Base-by-base conservation (phyloP, 2,329 filamentous ascomycete species). In the Pseudodiploospora longispora region DNA sequence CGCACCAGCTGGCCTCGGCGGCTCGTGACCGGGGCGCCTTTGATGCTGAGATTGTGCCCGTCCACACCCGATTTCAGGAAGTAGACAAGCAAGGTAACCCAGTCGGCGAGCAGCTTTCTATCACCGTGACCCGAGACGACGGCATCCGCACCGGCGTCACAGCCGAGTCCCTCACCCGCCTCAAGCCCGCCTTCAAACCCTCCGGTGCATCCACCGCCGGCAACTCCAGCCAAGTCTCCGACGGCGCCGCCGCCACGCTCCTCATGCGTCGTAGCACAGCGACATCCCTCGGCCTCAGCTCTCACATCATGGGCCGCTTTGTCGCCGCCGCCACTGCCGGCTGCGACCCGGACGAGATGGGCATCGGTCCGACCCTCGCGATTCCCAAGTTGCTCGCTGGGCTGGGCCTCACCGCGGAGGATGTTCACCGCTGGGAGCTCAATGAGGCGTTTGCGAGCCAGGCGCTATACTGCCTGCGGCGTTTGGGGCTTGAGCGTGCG, bases 261-360 rank as follows among this genome's bases (percentile, higher is more conserved):
- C 72, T 96, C 63, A 91, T 95, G 85, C 76, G 87, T 41, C 74
- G 90, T n/a, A 83, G 78, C 53, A 90, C 83, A 1, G 89, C 89
- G 0, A 78, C 76, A 0, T 76, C 79, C 44, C 75, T 95, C 0
- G 88, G 88, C 0, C 71, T 95, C 1, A 65, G 71, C 10, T 73
- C 70, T 5, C 71, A 70, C 29, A 87, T 95, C 56, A 81, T 94
- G 47, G 90, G 85, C 32, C 88, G 85, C 62, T 96, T 90, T 71
- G 85, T 89, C 0, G 83, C 78, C 0, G 83, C 85, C 1, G 75
- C 81, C 30, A 82, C 87, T 8, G 80, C 82, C 0, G 90, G 91
- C 9, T 94, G 87, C 60, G 74, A 72, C 41, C 90, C 91, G 0
- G 88, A 95, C 58, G 89, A 95, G 74, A 96, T 97, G 91, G 90